These are phyloP conservation scores for Naematelia aurantialba DNA, from an alignment of 768 basidiomycete species.

Conservation along the genomic window DNA sequence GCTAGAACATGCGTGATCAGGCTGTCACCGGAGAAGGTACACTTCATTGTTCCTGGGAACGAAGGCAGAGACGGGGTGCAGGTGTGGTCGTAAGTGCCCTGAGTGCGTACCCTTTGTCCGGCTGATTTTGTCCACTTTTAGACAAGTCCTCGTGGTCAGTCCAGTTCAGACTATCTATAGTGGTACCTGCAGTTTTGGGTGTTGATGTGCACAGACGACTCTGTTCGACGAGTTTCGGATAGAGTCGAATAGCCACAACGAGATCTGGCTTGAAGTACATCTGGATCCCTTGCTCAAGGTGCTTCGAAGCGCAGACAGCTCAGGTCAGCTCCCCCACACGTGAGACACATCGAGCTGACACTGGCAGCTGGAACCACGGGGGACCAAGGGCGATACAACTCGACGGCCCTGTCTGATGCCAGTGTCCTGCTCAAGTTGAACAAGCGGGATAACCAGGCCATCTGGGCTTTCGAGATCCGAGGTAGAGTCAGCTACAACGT, in stretches of 20 bases:
- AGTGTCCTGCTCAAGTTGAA: conserved; percentile 45
- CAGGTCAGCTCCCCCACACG: conserved; percentile 23
- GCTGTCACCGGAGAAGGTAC: conserved; percentile 38
- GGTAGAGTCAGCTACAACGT: conserved; percentile 25
- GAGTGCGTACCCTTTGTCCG: neutral
- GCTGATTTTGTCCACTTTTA: conserved; percentile 6
- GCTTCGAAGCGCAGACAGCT: conserved; percentile 42
- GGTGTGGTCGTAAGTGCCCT: conserved; percentile 48
- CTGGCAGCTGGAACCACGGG: neutral
- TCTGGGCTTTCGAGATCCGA: conserved; percentile 47
- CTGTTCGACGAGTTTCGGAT: conserved; percentile 46
- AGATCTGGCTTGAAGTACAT: conserved; percentile 46
- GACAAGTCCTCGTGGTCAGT: conserved; percentile 45
- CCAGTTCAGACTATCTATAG: conserved; percentile 11
- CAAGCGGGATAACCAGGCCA: conserved; percentile 37
- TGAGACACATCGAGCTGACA: conserved; percentile 3
- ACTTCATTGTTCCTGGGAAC: conserved; percentile 48
- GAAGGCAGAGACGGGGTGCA: conserved; percentile 49
- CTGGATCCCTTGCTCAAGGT: conserved; percentile 46
- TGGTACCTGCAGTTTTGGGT: no score
- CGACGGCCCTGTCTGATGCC: conserved; percentile 28
- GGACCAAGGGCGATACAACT: conserved; percentile 3
- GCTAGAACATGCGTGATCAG: conserved; percentile 41
- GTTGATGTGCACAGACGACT: conserved; percentile 26
- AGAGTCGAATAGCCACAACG: conserved; percentile 45